A percentile compares a stretch with the other conserved stretches of the same genome.
These are phyloP conservation scores for Physcomitrellopsis africana DNA, from an alignment of 225 moss, liverwort and hornwort species.

Conservation along the genomic window DNA sequence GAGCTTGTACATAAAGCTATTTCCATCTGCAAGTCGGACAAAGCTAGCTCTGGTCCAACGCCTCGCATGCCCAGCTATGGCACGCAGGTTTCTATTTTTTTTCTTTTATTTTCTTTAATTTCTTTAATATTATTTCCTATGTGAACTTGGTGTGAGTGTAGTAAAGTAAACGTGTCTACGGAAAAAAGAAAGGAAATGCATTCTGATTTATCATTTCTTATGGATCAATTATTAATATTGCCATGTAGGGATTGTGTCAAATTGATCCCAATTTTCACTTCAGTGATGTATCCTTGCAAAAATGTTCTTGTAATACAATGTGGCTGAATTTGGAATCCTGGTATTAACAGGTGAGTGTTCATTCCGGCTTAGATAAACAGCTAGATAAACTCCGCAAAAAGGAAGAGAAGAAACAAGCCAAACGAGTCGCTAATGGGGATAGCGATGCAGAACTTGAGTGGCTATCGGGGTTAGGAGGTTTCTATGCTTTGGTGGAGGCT, in stretches of 20 bases:
- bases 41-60: conserved; percentile 67
- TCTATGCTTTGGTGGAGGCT: conserved; percentile 84
- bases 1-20: conserved; percentile 82
- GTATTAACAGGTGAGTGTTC: conserved; percentile 82
- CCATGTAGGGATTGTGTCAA: no score
- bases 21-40: conserved; percentile 80
- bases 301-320: not conserved
- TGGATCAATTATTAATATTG: no score
- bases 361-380: conserved; percentile 83
- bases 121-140: not conserved
- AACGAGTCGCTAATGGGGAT: conserved; percentile 72
- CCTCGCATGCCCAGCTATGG: conserved; percentile 99
- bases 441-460: conserved; percentile 86
- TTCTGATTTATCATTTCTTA: no score
- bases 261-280: no score
- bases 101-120: no score
- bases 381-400: conserved; percentile 92
- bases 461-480: conserved; percentile 81
- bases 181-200: not conserved
- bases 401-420: conserved; percentile 92
- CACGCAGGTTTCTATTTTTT: conserved; percentile 64
- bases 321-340: conserved; percentile 16
- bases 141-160: conserved; percentile 16
- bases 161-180: conserved; percentile 8
- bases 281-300: no score